Evolutionary conservation across 805 yeast species (phyloP).

Genomic region (Barnettozyma sucrosica): DNA sequence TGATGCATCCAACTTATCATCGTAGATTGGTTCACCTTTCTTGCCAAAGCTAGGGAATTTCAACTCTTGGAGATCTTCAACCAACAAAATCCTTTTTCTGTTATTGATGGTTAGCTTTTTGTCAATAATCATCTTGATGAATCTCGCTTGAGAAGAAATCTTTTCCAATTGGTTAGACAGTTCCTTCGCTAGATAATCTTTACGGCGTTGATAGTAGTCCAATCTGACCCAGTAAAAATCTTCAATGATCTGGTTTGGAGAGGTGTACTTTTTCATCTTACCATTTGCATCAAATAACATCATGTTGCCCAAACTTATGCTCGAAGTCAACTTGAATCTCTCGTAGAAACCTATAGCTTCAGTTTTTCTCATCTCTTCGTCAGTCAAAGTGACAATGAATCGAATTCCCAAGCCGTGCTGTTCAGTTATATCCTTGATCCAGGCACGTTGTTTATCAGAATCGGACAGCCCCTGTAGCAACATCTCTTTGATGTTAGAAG

Average conservation of each 20-base stretch:
- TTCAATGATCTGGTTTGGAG: constrained; percentile 67
- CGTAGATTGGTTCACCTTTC: constrained; percentile 56
- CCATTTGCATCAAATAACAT: constrained; percentile 93
- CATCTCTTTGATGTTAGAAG: constrained; percentile 81
- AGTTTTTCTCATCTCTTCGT: constrained; percentile 81
- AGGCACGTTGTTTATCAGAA: constrained; percentile 65
- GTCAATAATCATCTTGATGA: constrained; percentile 85
- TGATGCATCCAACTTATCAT: constrained; percentile 27
- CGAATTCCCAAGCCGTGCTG: constrained; percentile 81
- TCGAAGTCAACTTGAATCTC: constrained; percentile 69
- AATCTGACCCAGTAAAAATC: constrained; percentile 85
- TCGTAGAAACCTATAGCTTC: constrained; percentile 72
- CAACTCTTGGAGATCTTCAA: constrained; percentile 53
- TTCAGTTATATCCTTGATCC: constrained; percentile 94
- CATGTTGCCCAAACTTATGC: constrained; percentile 77
- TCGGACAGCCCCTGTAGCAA: constrained; percentile 68
- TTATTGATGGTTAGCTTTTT: constrained; percentile 65
- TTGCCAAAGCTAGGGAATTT: constrained; percentile 77
- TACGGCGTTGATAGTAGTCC: constrained; percentile 86
- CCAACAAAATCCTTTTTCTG: constrained; percentile 59
- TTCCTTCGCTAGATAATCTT: constrained; percentile 66
- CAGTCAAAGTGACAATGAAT: constrained; percentile 68
- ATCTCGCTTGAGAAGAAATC: constrained; percentile 79
- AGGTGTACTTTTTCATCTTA: constrained; percentile 75
- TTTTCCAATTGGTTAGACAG: constrained; percentile 71